Conservation (phyloP, 805 yeast genomes). For the Pichia deserticola region DNA sequence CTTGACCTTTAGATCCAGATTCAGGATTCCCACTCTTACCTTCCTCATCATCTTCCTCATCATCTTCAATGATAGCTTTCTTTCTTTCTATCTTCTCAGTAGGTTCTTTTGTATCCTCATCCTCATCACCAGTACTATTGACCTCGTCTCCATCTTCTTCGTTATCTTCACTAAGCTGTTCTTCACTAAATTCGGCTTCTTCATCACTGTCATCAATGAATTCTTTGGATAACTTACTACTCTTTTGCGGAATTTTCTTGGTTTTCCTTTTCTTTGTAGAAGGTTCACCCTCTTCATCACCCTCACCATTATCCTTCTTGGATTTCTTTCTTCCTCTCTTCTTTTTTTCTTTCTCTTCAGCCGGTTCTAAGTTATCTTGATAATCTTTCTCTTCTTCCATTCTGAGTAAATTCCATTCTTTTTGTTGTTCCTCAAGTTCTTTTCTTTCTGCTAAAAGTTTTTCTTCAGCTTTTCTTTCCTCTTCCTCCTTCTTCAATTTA, state of each 20-base stretch:
- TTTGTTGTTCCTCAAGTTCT: constrained; percentile 48
- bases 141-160: constrained; percentile 9
- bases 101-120: not conserved
- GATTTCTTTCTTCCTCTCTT: constrained; percentile 23
- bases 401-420: constrained; percentile 42
- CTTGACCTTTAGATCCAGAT: not conserved
- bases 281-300: constrained; percentile 11
- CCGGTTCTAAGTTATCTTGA: constrained; percentile 29
- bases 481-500: constrained; percentile 38
- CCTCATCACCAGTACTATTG: not conserved
- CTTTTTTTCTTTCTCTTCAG: constrained; percentile 25
- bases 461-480: constrained; percentile 39
- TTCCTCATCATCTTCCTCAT: constrained; percentile 17
- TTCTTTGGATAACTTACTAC: constrained; percentile 21
- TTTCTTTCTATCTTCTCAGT: constrained; percentile 11
- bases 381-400: constrained; percentile 30
- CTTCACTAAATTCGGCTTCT: constrained; percentile 21
- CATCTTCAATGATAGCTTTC: constrained; percentile 4
- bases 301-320: constrained; percentile 9
- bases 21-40: constrained; percentile 22
- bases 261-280: constrained; percentile 12
- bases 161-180: constrained; percentile 10
- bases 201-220: constrained; percentile 28
- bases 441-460: constrained; percentile 37
- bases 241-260: constrained; percentile 15